Conservation (phyloP, 2,329 filamentous ascomycete species). For the Ceratocystis smalleyi region DNA sequence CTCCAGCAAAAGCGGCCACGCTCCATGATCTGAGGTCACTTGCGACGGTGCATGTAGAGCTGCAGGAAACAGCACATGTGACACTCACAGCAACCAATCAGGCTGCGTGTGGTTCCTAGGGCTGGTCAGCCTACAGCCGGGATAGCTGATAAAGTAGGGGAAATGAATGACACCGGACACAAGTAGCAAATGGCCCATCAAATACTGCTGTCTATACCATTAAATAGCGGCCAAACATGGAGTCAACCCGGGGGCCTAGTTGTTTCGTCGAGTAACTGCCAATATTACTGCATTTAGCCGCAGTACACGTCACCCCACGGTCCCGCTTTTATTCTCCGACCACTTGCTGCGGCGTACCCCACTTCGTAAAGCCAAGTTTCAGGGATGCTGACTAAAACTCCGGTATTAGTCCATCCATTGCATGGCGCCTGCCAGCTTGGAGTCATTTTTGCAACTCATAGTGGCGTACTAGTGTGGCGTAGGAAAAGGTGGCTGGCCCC, state of each 20-base stretch:
- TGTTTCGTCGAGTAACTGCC: background rate
- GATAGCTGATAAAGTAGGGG: background rate
- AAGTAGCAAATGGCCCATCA: background rate
- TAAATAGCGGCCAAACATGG: background rate
- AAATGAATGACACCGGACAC: background rate
- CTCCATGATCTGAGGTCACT: background rate
- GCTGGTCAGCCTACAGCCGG: background rate
- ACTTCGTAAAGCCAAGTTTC: background rate
- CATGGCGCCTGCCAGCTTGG: background rate
- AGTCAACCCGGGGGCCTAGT: background rate
- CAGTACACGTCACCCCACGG: background rate
- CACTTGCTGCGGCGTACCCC: background rate
- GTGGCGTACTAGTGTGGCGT: background rate
- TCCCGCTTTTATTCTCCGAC: background rate
- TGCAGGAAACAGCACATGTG: background rate
- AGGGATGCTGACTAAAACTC: conserved; percentile 2
- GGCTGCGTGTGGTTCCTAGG: background rate
- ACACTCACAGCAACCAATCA: background rate
- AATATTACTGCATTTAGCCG: background rate
- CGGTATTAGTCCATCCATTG: background rate
- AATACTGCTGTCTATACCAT: background rate
- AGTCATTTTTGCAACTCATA: background rate
- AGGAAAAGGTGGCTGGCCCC: background rate
- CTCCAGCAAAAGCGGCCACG: background rate
- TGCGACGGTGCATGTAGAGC: background rate